These are phyloP conservation scores for Fusarium protoensiforme DNA, from an alignment of 2,329 filamentous ascomycete species.

Conservation along the genomic window DNA sequence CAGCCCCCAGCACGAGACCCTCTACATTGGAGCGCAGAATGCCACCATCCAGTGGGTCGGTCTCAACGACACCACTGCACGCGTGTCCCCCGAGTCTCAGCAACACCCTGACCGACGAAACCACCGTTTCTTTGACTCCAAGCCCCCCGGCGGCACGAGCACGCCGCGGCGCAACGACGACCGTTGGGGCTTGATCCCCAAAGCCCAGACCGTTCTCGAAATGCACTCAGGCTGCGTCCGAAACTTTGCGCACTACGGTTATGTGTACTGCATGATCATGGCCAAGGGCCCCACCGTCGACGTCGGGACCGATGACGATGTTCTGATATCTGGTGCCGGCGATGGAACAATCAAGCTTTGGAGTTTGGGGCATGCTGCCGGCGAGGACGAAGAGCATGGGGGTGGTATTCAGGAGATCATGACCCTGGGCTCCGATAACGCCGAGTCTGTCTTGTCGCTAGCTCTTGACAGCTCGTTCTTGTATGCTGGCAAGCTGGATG, in stretches of 20 bases:
- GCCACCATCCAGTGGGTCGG: slow-evolving; percentile 95
- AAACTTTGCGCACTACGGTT: slow-evolving; percentile 94
- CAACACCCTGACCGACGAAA: slow-evolving; percentile 81
- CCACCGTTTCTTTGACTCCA: slow-evolving; percentile 93
- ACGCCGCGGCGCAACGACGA: slow-evolving; percentile 78
- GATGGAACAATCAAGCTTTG: slow-evolving; percentile 97
- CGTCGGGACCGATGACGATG: slow-evolving; percentile 78
- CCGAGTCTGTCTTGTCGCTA: slow-evolving; percentile 77
- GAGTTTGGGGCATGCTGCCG: slow-evolving; percentile 65
- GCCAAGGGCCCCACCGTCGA: slow-evolving; percentile 75
- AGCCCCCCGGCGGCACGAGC: slow-evolving; percentile 82
- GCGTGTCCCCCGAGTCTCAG: slow-evolving; percentile 70
- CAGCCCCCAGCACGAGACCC: slow-evolving; percentile 79
- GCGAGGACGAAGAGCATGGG: slow-evolving; percentile 57
- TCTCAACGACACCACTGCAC: slow-evolving; percentile 71
- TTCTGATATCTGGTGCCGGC: slow-evolving; percentile 89
- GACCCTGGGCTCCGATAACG: slow-evolving; percentile 69
- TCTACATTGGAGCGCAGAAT: slow-evolving; percentile 94
- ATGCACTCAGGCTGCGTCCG: slow-evolving; percentile 83
- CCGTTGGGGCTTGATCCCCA: slow-evolving; percentile 65
- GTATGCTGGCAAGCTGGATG: slow-evolving; percentile 88
- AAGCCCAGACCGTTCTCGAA: slow-evolving; percentile 72
- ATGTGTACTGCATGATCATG: slow-evolving; percentile 95
- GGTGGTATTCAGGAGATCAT: slow-evolving; percentile 77
- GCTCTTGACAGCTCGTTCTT: slow-evolving; percentile 91